Conservation (phyloP, 2,329 filamentous ascomycete genomes). For the Penicillium griseofulvum region DNA sequence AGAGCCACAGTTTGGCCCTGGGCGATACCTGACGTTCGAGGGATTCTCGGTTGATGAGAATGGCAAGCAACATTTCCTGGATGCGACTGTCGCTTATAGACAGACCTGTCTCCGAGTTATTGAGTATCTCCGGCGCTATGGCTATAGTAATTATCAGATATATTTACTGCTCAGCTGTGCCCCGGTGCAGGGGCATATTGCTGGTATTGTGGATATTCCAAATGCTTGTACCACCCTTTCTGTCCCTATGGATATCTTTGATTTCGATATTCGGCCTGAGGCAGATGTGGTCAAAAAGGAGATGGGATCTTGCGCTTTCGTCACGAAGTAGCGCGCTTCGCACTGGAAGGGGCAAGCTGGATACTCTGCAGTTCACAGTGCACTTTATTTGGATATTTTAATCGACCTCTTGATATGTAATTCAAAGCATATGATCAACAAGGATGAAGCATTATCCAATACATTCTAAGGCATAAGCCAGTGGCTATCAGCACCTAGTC, state of each 20-base stretch:
- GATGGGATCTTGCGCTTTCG: slow-evolving; percentile 69
- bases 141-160: slow-evolving; percentile 70
- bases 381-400: not conserved
- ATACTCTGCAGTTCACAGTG: not conserved
- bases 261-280: slow-evolving; percentile 80
- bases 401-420: not conserved
- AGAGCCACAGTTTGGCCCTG: slow-evolving; percentile 81
- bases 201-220: slow-evolving; percentile 85
- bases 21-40: slow-evolving; percentile 79
- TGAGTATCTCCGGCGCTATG: slow-evolving; percentile 75
- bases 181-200: slow-evolving; percentile 82
- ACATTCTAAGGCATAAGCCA: not conserved
- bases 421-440: not conserved
- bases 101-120: slow-evolving; percentile 76
- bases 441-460: not conserved
- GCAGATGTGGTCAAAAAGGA: slow-evolving; percentile 60
- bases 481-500: not conserved
- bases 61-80: slow-evolving; percentile 86
- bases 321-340: slow-evolving; percentile 31
- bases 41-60: slow-evolving; percentile 86
- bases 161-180: slow-evolving; percentile 84
- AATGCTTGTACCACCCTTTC: slow-evolving; percentile 89
- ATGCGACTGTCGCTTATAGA: slow-evolving; percentile 80
- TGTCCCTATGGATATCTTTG: slow-evolving; percentile 89
- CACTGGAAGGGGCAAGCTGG: not conserved